A percentile compares a stretch with the other conserved stretches of the same genome.
Evolutionary conservation across 1,139 yeast species (phyloP).

Genomic region (Lodderomyces parapsilosis): DNA sequence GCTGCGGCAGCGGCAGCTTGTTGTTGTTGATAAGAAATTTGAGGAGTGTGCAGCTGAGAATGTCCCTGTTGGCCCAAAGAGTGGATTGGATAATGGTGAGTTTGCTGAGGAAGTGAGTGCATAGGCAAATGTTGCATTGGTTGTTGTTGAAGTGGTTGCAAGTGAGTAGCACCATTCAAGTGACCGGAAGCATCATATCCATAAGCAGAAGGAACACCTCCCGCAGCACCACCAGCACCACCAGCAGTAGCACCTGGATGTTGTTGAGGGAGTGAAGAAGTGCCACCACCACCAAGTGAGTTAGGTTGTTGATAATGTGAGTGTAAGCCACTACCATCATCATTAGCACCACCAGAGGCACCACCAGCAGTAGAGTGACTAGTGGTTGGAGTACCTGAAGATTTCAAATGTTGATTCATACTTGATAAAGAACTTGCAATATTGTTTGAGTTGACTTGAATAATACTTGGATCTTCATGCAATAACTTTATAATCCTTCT

Average conservation of each 20-base stretch:
- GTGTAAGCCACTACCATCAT: conserved; percentile 2
- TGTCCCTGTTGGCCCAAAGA: conserved; percentile 18
- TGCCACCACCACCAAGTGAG: conserved; percentile 1
- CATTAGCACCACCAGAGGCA: background rate
- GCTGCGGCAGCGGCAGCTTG: conserved; percentile 3
- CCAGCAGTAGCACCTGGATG: conserved; percentile 5
- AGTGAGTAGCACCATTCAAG: conserved; percentile 5
- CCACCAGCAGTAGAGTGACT: background rate
- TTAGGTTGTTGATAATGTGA: conserved; percentile 11
- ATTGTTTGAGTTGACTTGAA: conserved; percentile 13
- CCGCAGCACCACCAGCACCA: conserved; percentile 3
- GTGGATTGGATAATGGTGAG: conserved; percentile 21
- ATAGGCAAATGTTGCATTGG: conserved; percentile 10
- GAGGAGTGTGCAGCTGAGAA: conserved; percentile 7
- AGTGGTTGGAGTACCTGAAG: conserved; percentile 9
- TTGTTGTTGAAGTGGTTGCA: conserved; percentile 9
- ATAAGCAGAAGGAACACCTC: background rate
- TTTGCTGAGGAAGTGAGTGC: conserved; percentile 12
- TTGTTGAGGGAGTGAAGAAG: conserved; percentile 10
- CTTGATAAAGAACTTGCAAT: background rate
- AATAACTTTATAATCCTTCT: conserved; percentile 26
- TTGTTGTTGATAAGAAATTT: conserved; percentile 4
- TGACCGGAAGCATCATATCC: conserved; percentile 1
- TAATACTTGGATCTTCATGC: conserved; percentile 25
- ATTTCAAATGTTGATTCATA: conserved; percentile 1